phyloP scores from a whole-genome alignment of 2,329 filamentous ascomycete genomes.

The Akanthomyces muscarius region DNA sequence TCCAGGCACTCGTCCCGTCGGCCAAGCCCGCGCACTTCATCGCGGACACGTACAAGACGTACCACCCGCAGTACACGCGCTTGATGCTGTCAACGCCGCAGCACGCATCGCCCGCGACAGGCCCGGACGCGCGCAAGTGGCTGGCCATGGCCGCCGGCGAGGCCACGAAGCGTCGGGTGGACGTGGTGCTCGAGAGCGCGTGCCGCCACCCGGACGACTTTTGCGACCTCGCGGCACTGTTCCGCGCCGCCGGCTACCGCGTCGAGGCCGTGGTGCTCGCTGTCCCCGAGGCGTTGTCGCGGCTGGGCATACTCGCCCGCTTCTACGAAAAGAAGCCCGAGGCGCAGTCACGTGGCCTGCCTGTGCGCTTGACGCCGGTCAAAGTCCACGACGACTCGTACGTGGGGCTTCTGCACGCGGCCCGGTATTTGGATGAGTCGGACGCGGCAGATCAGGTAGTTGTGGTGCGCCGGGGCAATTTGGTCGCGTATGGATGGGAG shows the following conservation, averaged over 20 bases:
- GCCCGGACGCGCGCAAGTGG: conserved; percentile 42
- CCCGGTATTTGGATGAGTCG: conserved; percentile 34
- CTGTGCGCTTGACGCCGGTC: conserved; percentile 39
- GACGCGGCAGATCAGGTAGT: conserved; percentile 33
- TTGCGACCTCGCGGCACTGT: conserved; percentile 31
- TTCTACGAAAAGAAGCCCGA: conserved; percentile 36
- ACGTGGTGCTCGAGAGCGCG: conserved; percentile 43
- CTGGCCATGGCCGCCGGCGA: conserved; percentile 36
- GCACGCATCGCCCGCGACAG: conserved; percentile 37
- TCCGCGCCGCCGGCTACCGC: conserved; percentile 33
- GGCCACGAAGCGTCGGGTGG: conserved; percentile 29
- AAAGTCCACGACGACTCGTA: conserved; percentile 46
- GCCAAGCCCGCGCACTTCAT: conserved; percentile 37
- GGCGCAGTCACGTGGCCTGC: conserved; percentile 32
- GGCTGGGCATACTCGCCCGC: conserved; percentile 39
- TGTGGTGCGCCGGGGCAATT: conserved; percentile 36
- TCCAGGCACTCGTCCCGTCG: conserved; percentile 27
- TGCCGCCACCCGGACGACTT: conserved; percentile 43
- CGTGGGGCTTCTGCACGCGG: conserved; percentile 34
- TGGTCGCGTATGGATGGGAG: conserved; percentile 30
- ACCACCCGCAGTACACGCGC: conserved; percentile 40
- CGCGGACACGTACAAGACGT: conserved; percentile 46
- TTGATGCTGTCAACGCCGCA: conserved; percentile 30
- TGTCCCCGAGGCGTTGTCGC: conserved; percentile 38
- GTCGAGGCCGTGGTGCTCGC: conserved; percentile 41